Percentiles rank a stretch among this genome's conserved stretches.
These are phyloP conservation scores for Oryza glumipatula DNA, from an alignment of 176 grass and related monocot species.

Conservation along the genomic window DNA sequence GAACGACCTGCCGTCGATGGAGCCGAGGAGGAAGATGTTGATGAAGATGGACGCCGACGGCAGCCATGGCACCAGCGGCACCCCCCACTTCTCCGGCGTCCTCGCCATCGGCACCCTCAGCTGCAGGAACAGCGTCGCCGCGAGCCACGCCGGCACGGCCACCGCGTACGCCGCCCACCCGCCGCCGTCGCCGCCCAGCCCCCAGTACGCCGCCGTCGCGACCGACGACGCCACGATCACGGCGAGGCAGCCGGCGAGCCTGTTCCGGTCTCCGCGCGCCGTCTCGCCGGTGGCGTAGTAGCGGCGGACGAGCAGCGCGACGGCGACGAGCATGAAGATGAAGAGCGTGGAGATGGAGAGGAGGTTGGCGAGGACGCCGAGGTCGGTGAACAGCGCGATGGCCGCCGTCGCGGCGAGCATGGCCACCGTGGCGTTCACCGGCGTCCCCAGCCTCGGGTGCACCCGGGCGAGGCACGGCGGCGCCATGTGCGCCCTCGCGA, in stretches of 20 bases:
- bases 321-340: slow-evolving; percentile 76
- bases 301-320: slow-evolving; percentile 63
- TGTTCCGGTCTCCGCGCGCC: slow-evolving; percentile 23
- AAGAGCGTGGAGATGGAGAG: slow-evolving; percentile 77
- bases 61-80: slow-evolving; percentile 74
- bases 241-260: slow-evolving; percentile 35
- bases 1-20: slow-evolving; percentile 82
- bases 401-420: slow-evolving; percentile 62
- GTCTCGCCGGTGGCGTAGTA: slow-evolving; percentile 63
- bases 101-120: slow-evolving; percentile 53
- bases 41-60: slow-evolving; percentile 72
- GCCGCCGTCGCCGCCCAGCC: neutral
- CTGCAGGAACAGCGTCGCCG: slow-evolving; percentile 38
- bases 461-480: slow-evolving; percentile 60
- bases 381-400: slow-evolving; percentile 66
- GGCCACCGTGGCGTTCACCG: slow-evolving; percentile 51
- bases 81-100: slow-evolving; percentile 58
- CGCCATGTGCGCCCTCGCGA: slow-evolving; percentile 61
- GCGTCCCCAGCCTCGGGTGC: slow-evolving; percentile 46
- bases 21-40: slow-evolving; percentile 88
- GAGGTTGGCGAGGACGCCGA: slow-evolving; percentile 59
- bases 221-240: slow-evolving; percentile 45
- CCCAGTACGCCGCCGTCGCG: slow-evolving; percentile 47
- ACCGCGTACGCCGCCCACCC: slow-evolving; percentile 50
- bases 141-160: slow-evolving; percentile 48